Evolutionary conservation across 108 stramenopile species (phyloP).

Genomic region (Nitzschia inconspicua): DNA sequence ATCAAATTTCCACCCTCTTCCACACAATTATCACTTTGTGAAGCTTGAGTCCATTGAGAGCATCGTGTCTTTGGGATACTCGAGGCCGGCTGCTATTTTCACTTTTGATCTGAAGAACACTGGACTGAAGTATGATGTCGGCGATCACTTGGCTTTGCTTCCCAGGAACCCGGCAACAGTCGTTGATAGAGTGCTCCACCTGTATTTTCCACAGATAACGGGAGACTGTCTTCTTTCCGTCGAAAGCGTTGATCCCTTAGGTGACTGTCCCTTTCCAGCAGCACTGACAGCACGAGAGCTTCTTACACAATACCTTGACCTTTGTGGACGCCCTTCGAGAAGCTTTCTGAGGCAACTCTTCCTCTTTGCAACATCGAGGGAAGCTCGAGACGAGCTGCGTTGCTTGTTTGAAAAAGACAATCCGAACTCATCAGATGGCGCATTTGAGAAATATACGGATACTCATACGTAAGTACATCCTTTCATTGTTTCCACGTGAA

Average conservation of each 20-base stretch:
- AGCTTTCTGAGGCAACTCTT: constrained; percentile 9
- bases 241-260: not conserved
- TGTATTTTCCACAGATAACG: not conserved
- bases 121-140: constrained; percentile 1
- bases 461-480: not conserved
- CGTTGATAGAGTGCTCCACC: not conserved
- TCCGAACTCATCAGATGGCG: not conserved
- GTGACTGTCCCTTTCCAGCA: constrained; percentile 8
- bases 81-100: constrained; percentile 5
- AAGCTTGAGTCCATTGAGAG: not conserved
- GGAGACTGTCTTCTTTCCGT: constrained; percentile 1
- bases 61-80: constrained; percentile 1
- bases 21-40: constrained; percentile 8
- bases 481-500: too few species aligned
- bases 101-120: constrained; percentile 1
- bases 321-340: constrained; percentile 9
- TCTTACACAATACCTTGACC: constrained; percentile 1
- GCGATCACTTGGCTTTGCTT: constrained; percentile 3
- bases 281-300: constrained; percentile 4
- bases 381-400: not conserved
- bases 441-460: not conserved
- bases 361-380: constrained; percentile 2
- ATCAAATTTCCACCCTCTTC: not conserved
- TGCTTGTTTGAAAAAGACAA: not conserved
- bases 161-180: not conserved